These are phyloP conservation scores for Cymodocea nodosa DNA, from an alignment of 116 monocot species.

Conservation along the genomic window DNA sequence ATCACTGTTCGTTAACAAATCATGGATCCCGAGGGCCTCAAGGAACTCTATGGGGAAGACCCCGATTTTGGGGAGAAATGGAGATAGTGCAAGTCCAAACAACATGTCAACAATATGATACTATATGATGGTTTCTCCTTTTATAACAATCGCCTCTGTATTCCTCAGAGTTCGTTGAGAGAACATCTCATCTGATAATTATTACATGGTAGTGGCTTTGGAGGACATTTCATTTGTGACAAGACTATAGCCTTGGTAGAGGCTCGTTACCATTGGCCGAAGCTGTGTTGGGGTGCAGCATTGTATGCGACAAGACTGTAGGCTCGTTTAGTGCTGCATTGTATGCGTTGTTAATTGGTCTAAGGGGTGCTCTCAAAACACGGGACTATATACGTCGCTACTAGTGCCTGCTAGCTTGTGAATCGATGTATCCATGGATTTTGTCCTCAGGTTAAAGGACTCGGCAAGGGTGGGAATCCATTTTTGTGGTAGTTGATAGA, in stretches of 20 bases:
- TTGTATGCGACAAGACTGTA: too few species aligned
- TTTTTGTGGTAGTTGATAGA: conserved; percentile 1
- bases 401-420: too few species aligned
- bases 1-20: background rate
- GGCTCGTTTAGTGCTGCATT: too few species aligned
- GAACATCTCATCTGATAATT: background rate
- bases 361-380: too few species aligned
- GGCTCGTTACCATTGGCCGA: background rate
- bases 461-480: background rate
- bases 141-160: background rate
- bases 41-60: background rate
- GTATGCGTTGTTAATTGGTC: too few species aligned
- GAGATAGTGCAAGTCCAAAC: background rate
- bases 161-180: background rate
- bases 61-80: background rate
- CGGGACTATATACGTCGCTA: too few species aligned
- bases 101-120: background rate
- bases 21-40: background rate
- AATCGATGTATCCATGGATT: background rate
- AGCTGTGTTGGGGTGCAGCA: too few species aligned
- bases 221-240: background rate
- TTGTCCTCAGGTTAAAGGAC: background rate
- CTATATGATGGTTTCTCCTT: background rate
- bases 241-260: background rate
- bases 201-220: background rate